A percentile compares a stretch with the other conserved stretches of the same genome.
phyloP scores from a whole-genome alignment of 2,329 filamentous ascomycete species.

The Colletotrichum sp. region DNA sequence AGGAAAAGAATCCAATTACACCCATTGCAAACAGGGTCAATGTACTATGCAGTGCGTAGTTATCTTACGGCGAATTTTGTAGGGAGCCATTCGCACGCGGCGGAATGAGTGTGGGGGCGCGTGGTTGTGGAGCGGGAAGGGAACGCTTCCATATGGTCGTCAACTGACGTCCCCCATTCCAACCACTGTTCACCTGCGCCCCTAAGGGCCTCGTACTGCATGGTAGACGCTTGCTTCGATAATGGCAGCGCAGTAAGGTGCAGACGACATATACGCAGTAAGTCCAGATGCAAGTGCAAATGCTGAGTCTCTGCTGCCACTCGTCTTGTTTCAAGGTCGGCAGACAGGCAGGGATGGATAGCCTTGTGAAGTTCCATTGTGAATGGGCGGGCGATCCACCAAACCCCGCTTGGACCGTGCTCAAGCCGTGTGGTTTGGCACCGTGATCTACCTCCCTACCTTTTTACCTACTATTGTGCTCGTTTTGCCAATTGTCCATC shows the following conservation, averaged over 20 bases:
- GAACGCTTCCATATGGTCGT: not conserved
- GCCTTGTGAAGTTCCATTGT: not conserved
- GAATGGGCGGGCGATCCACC: not conserved
- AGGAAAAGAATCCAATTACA: not conserved
- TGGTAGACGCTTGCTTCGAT: not conserved
- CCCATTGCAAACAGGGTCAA: not conserved
- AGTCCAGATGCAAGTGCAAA: not conserved
- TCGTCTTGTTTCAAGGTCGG: slow-evolving; percentile 3
- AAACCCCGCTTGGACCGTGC: slow-evolving; percentile 1
- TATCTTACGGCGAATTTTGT: not conserved
- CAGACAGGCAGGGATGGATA: not conserved
- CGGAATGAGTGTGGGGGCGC: not conserved
- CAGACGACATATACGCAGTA: not conserved
- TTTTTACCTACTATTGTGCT: not conserved
- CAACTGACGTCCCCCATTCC: not conserved
- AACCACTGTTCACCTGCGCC: not conserved
- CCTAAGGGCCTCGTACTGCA: not conserved
- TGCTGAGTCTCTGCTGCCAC: not conserved
- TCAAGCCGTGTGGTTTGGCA: not conserved
- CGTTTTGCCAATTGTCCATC: not conserved
- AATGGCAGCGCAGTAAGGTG: not conserved
- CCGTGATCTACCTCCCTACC: not conserved
- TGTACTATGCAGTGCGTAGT: not conserved
- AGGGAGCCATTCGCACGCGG: not conserved
- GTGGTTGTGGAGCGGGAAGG: not conserved